Evolutionary conservation across 441 rosid genomes (phyloP).

Genomic region (Gossypium davidsonii): DNA sequence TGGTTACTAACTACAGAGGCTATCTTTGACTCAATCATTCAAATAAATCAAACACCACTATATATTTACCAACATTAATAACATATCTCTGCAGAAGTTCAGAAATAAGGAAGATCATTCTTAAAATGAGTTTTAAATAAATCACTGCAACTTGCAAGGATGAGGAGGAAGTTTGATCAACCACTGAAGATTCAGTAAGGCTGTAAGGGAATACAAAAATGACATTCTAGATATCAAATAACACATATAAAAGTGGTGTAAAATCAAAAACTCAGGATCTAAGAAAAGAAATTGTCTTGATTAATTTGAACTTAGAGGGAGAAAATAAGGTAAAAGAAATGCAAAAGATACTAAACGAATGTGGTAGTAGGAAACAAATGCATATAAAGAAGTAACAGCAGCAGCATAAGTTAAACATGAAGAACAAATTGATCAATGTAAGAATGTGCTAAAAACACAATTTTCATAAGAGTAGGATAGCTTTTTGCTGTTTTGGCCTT

Average conservation of each 20-base stretch:
- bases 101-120: neutral
- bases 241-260: neutral
- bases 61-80: neutral
- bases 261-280: neutral
- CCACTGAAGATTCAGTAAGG: neutral
- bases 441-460: neutral
- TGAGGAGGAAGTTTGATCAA: neutral
- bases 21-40: neutral
- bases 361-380: neutral
- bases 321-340: neutral
- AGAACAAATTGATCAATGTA: neutral
- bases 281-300: conserved; percentile 2
- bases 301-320: neutral
- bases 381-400: neutral
- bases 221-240: neutral
- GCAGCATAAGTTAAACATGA: neutral
- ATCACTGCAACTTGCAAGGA: neutral
- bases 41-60: neutral
- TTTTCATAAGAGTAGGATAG: neutral
- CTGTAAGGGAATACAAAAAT: neutral
- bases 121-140: neutral
- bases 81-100: conserved; percentile 1
- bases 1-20: neutral
- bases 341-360: neutral
- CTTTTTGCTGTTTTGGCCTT: neutral